Percentiles rank a stretch among this genome's conserved stretches.
Conservation (phyloP, 1,284 basidiomycete genomes). For the Heimioporus punctisporus region DNA sequence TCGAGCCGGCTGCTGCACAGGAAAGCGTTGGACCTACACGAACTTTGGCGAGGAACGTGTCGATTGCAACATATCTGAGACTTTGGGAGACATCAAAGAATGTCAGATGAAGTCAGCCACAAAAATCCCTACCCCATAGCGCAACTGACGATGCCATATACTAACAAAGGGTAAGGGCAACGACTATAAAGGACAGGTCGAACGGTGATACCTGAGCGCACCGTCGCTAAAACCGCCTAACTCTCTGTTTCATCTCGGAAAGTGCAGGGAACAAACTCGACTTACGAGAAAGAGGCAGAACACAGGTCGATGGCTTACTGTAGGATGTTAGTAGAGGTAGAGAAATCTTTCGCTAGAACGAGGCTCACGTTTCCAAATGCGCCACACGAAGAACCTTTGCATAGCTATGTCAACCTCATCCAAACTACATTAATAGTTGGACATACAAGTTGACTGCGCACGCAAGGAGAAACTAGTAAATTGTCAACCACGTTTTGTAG, state of each 20-base stretch:
- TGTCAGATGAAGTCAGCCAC: neutral
- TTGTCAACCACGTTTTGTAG: too few species aligned
- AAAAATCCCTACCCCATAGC: neutral
- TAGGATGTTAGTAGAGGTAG: neutral
- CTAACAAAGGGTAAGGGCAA: neutral
- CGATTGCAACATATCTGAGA: neutral
- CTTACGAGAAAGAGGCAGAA: conserved; percentile 8
- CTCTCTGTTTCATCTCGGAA: too few species aligned
- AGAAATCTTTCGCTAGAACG: too few species aligned
- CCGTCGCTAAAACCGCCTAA: neutral
- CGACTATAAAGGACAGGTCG: neutral
- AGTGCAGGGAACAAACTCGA: neutral
- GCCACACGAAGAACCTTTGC: conserved; percentile 11
- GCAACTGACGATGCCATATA: neutral
- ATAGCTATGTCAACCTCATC: neutral
- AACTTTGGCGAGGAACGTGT: conserved; percentile 2
- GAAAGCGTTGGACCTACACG: neutral
- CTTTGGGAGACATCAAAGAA: neutral
- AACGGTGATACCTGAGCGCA: neutral
- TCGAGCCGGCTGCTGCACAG: neutral
- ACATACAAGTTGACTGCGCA: conserved; percentile 1
- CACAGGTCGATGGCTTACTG: conserved; percentile 5
- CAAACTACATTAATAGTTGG: neutral
- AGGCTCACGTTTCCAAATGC: conserved; percentile 11
- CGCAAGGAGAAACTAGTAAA: too few species aligned